A percentile compares a stretch with the other conserved stretches of the same genome.
These are phyloP conservation scores for Saururus chinensis DNA, from an alignment of 164 flowering plant genomes.

Conservation along the genomic window DNA sequence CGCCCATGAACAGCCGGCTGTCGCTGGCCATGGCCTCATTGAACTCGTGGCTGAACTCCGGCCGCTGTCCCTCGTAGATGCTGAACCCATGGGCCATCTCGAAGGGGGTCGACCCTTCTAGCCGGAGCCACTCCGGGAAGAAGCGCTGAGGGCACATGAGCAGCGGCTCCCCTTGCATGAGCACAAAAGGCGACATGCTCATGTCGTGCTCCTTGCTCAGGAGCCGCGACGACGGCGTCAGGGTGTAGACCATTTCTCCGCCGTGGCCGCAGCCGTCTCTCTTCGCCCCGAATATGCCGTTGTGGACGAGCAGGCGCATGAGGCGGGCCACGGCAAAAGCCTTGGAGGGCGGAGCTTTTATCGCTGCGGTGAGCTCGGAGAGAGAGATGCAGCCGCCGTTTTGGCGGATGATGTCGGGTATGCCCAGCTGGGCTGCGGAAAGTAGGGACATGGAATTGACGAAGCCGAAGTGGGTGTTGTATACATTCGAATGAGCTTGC, in stretches of 20 bases:
- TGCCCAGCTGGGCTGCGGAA: constrained; percentile 1
- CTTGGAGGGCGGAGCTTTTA: background rate
- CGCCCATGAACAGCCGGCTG: background rate
- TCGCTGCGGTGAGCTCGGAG: background rate
- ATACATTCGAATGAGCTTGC: constrained; percentile 1
- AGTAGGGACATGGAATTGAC: constrained; percentile 3
- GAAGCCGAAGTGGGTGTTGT: background rate
- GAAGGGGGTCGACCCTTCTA: background rate
- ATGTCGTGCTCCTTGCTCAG: background rate
- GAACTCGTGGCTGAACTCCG: background rate
- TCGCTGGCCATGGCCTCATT: constrained; percentile 4
- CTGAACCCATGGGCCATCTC: constrained; percentile 1
- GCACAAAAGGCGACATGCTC: background rate
- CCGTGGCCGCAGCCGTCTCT: background rate
- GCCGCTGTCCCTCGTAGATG: constrained; percentile 1
- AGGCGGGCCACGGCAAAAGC: background rate
- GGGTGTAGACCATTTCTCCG: constrained; percentile 1
- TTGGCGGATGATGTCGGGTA: constrained; percentile 2
- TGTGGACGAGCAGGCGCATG: constrained; percentile 5
- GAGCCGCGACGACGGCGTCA: constrained; percentile 3
- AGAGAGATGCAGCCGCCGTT: constrained; percentile 5
- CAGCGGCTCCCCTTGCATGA: constrained; percentile 6
- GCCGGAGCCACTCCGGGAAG: background rate
- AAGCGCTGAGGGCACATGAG: background rate
- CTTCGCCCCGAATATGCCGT: constrained; percentile 1